Percentiles rank a stretch among this genome's conserved stretches.
Conservation (phyloP, 495 filamentous ascomycete species). For the Cercophora samala region DNA sequence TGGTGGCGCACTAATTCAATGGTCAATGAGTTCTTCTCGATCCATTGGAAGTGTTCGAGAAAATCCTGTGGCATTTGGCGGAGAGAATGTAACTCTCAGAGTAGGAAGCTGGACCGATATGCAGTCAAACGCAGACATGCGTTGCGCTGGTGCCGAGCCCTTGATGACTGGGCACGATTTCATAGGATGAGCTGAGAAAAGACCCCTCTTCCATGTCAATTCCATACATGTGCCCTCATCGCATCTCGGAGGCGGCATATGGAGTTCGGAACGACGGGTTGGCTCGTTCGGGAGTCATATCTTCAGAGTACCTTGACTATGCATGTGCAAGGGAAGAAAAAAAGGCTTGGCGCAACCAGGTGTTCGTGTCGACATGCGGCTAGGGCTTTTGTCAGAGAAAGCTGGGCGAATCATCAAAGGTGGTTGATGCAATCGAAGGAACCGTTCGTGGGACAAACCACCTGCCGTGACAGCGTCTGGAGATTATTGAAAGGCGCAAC, state of each 20-base stretch:
- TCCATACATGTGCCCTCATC: too few species aligned
- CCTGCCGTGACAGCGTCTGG: background rate
- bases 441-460: background rate
- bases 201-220: background rate
- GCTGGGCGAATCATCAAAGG: background rate
- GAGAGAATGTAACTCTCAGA: constrained; percentile 34
- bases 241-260: background rate
- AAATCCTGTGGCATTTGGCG: constrained; percentile 26
- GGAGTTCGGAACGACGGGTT: background rate
- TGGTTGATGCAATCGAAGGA: constrained; percentile 7
- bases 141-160: constrained; percentile 18
- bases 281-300: background rate
- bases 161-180: constrained; percentile 42
- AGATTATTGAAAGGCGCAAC: constrained; percentile 2
- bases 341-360: background rate
- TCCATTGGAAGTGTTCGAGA: constrained; percentile 23
- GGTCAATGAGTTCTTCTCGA: constrained; percentile 13
- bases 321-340: background rate
- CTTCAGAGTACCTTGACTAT: background rate
- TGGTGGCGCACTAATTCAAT: constrained; percentile 21
- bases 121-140: constrained; percentile 35
- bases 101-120: constrained; percentile 25
- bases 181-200: constrained; percentile 27
- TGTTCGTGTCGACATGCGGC: background rate
- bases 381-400: constrained; percentile 2